Conservation (phyloP, 2,329 filamentous ascomycete genomes). For the Fusarium gaditjirri region DNA sequence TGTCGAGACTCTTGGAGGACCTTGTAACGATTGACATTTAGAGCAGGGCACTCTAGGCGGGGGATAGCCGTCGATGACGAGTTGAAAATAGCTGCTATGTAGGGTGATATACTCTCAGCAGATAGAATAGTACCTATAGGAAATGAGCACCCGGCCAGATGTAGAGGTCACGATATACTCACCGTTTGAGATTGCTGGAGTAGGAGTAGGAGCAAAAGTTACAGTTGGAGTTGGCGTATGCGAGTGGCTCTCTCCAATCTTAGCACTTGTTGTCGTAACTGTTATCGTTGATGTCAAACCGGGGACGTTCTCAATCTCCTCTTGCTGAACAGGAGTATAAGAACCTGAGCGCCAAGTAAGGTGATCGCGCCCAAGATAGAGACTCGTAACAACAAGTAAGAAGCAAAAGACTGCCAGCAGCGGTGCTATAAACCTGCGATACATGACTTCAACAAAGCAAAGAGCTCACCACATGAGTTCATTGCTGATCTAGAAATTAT, state of each 20-base stretch:
- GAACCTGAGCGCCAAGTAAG: conserved; percentile 14
- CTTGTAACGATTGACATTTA: conserved; percentile 37
- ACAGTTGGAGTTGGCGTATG: not conserved
- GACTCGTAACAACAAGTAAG: conserved; percentile 21
- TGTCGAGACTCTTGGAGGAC: conserved; percentile 18
- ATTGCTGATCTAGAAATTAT: not conserved
- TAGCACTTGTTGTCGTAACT: not conserved
- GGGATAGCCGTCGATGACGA: conserved; percentile 34
- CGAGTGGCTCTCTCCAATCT: not conserved
- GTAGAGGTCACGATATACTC: rapidly evolving
- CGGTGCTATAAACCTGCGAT: conserved; percentile 19
- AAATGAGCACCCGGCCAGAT: not conserved
- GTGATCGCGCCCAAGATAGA: conserved; percentile 33
- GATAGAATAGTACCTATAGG: conserved; percentile 47
- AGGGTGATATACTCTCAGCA: conserved; percentile 33
- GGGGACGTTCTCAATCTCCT: not conserved
- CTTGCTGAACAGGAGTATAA: conserved; percentile 4
- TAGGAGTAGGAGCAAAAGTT: not conserved
- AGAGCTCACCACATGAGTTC: not conserved
- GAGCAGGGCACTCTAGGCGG: conserved; percentile 46
- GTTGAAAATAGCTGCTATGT: conserved; percentile 46
- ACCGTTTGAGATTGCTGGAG: conserved; percentile 19
- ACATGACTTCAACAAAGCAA: conserved; percentile 18
- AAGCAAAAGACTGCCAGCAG: conserved; percentile 30
- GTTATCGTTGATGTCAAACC: not conserved